Conservation (phyloP, 2,329 filamentous ascomycete genomes). For the Penicillium frequentans region DNA sequence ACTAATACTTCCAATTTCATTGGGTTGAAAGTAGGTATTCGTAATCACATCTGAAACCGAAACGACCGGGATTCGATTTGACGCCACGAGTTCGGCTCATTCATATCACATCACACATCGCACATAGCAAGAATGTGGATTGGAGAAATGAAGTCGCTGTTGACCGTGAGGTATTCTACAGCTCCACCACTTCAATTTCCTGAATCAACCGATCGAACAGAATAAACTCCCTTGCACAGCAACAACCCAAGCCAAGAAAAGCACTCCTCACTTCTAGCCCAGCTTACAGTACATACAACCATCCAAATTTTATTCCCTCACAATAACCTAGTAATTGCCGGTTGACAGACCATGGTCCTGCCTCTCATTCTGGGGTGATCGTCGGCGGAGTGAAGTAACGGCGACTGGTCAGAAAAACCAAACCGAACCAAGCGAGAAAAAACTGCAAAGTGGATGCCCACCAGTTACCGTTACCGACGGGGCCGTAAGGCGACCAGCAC, state of each 20-base stretch:
- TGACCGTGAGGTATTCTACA: not conserved
- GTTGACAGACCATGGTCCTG: not conserved
- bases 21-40: not conserved
- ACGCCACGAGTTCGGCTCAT: not conserved
- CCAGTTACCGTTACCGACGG: not conserved
- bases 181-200: not conserved
- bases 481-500: constrained; percentile 1
- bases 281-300: not conserved
- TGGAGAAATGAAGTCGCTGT: not conserved
- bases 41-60: not conserved
- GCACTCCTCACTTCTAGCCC: not conserved
- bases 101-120: not conserved
- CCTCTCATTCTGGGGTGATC: constrained; percentile 12
- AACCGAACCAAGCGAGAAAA: not conserved
- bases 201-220: not conserved
- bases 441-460: constrained; percentile 2
- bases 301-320: not conserved
- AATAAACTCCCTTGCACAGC: not conserved
- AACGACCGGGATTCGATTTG: not conserved
- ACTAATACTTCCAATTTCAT: not conserved
- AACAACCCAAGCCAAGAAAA: not conserved
- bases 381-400: constrained; percentile 12
- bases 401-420: constrained; percentile 6
- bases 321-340: not conserved
- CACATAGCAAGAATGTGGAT: not conserved